These are phyloP conservation scores for Botrytis sinoallii DNA, from an alignment of 2,329 filamentous ascomycete genomes.

Conservation along the genomic window DNA sequence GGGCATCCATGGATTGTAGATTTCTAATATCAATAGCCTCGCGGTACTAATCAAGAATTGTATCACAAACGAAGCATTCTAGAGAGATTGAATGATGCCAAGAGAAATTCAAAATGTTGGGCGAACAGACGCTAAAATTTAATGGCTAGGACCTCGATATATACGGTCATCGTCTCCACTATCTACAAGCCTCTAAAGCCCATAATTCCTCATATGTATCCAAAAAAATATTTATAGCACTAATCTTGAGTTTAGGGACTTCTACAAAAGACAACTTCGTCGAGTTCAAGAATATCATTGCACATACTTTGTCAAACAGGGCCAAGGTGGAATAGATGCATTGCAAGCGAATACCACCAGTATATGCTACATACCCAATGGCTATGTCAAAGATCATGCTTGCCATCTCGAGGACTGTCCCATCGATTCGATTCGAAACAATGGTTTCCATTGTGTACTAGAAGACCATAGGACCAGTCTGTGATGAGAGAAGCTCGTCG, in stretches of 20 bases:
- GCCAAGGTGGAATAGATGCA: not conserved
- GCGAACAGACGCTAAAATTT: not conserved
- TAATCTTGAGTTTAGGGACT: not conserved
- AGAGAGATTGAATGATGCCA: not conserved
- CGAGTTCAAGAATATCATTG: not conserved
- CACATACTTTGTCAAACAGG: not conserved
- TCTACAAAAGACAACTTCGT: not conserved
- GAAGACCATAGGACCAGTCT: not conserved
- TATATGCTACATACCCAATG: not conserved
- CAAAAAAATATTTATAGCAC: not conserved
- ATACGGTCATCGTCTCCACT: not conserved
- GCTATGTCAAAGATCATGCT: not conserved
- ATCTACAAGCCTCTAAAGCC: not conserved
- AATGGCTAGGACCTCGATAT: too few relatives aligned
- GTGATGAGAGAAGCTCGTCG: not conserved
- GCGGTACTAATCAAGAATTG: not conserved
- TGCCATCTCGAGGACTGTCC: not conserved
- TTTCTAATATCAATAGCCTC: not conserved
- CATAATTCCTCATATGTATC: not conserved
- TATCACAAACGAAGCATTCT: not conserved
- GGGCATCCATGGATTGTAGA: not conserved
- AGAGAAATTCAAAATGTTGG: not conserved
- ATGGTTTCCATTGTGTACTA: not conserved
- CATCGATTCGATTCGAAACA: not conserved
- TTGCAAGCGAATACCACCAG: not conserved